These are phyloP conservation scores for Pythium diclinum DNA, from an alignment of 352 stramenopile species.

Conservation along the genomic window DNA sequence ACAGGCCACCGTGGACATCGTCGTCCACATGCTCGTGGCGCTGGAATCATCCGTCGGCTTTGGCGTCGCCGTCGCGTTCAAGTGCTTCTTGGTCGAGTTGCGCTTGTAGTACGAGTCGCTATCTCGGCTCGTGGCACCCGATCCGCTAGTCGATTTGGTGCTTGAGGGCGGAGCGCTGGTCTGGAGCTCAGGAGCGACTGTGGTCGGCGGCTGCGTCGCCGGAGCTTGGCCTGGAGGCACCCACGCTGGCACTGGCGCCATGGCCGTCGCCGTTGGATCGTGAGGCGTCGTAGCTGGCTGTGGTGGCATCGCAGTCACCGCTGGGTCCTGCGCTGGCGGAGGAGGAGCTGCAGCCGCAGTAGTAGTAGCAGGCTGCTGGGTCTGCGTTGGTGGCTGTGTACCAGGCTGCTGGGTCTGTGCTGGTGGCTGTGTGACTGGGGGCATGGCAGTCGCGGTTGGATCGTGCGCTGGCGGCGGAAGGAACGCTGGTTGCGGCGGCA, in stretches of 20 bases:
- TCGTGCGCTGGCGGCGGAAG: not conserved
- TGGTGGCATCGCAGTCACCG: not conserved
- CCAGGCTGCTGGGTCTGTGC: not conserved
- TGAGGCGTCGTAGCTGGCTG: not conserved
- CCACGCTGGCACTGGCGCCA: not conserved
- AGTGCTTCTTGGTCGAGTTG: conserved; percentile 1
- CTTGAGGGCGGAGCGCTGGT: not conserved
- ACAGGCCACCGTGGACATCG: not conserved
- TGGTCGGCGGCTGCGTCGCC: not conserved
- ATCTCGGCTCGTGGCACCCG: not conserved
- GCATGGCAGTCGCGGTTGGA: not conserved
- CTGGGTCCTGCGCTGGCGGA: not conserved
- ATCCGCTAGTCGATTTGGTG: not conserved
- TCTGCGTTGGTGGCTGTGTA: not conserved
- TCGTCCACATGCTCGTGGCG: not conserved
- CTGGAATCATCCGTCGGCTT: not conserved
- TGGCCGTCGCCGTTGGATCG: not conserved
- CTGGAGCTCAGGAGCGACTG: not conserved
- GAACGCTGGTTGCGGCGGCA: not conserved
- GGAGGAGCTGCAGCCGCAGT: too few relatives aligned
- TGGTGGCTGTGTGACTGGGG: not conserved
- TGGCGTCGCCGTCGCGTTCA: not conserved
- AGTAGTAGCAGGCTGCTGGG: not conserved
- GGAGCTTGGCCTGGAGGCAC: not conserved
- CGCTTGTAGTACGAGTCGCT: not conserved